Evolutionary conservation across 768 basidiomycete genomes (phyloP).

Genomic region (Boletus vermiculosoides): DNA sequence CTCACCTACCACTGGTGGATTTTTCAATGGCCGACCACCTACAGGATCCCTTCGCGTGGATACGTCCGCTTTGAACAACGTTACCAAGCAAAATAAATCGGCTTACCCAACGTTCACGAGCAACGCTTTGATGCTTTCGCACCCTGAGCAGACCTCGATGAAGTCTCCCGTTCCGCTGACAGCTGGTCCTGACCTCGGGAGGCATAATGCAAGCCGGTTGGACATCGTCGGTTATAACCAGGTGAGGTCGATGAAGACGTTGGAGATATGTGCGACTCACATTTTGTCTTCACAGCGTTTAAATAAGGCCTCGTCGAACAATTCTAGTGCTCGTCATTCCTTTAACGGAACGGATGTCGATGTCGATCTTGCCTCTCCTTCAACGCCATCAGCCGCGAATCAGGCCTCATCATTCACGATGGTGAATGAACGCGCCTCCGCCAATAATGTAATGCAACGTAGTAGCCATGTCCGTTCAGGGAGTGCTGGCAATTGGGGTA

Average conservation of each 20-base stretch:
- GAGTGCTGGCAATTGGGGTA: slow-evolving; percentile 80
- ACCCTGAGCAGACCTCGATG: slow-evolving; percentile 54
- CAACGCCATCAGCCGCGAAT: slow-evolving; percentile 49
- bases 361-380: slow-evolving; percentile 55
- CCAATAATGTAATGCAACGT: slow-evolving; percentile 40
- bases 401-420: slow-evolving; percentile 41
- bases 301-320: slow-evolving; percentile 47
- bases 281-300: slow-evolving; percentile 38
- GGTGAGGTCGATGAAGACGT: slow-evolving; percentile 39
- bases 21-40: slow-evolving; percentile 62
- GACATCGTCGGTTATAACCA: slow-evolving; percentile 75
- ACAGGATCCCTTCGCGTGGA: slow-evolving; percentile 73
- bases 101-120: slow-evolving; percentile 66
- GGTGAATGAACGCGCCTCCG: slow-evolving; percentile 38
- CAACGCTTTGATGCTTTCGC: slow-evolving; percentile 49
- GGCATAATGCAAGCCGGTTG: slow-evolving; percentile 66
- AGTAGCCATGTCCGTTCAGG: slow-evolving; percentile 72
- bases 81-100: slow-evolving; percentile 77
- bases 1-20: slow-evolving; percentile 39
- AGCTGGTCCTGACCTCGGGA: slow-evolving; percentile 81
- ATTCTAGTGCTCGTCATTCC: slow-evolving; percentile 65
- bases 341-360: slow-evolving; percentile 71
- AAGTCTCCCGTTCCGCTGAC: slow-evolving; percentile 81
- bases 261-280: slow-evolving; percentile 7
- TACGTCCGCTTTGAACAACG: slow-evolving; percentile 60